These are phyloP conservation scores for Ogataea nakhonphanomensis DNA, from an alignment of 805 yeast species.

Conservation along the genomic window DNA sequence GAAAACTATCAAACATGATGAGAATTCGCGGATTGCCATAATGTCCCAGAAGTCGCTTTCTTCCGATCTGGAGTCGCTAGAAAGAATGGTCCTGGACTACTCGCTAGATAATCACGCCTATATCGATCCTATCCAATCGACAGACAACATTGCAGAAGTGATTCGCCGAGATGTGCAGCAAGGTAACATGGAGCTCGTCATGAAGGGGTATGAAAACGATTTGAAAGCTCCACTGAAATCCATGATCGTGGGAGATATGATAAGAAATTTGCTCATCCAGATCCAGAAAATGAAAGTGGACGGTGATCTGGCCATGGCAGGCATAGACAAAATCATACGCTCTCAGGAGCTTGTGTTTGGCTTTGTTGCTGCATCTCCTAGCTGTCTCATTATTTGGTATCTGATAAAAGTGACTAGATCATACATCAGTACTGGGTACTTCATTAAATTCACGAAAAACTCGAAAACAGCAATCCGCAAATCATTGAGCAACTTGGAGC, in stretches of 20 bases:
- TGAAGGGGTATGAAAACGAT: conserved; percentile 78
- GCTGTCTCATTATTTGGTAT: conserved; percentile 56
- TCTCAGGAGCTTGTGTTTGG: conserved; percentile 96
- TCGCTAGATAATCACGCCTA: conserved; percentile 36
- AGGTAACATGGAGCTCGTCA: conserved; percentile 78
- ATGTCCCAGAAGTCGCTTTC: conserved; percentile 75
- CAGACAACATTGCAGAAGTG: conserved; percentile 16
- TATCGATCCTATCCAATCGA: conserved; percentile 11
- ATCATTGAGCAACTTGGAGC: conserved; percentile 45
- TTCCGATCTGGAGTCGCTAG: conserved; percentile 75
- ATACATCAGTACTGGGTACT: conserved; percentile 37
- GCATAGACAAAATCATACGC: conserved; percentile 84
- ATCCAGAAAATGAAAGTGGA: conserved; percentile 96
- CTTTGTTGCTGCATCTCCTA: conserved; percentile 83
- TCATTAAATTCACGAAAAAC: conserved; percentile 32
- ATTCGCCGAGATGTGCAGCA: conserved; percentile 50
- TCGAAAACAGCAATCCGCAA: conserved; percentile 37
- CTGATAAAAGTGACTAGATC: conserved; percentile 30
- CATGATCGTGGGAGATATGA: conserved; percentile 61
- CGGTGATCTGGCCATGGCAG: conserved; percentile 83
- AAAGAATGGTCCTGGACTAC: conserved; percentile 83
- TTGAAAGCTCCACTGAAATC: conserved; percentile 66
- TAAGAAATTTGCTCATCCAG: conserved; percentile 80
- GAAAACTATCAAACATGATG: conserved; percentile 82
- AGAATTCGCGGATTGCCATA: conserved; percentile 65